A percentile compares a stretch with the other conserved stretches of the same genome.
Evolutionary conservation across 306 rosid species (phyloP).

Genomic region (Mucuna pruriens): DNA sequence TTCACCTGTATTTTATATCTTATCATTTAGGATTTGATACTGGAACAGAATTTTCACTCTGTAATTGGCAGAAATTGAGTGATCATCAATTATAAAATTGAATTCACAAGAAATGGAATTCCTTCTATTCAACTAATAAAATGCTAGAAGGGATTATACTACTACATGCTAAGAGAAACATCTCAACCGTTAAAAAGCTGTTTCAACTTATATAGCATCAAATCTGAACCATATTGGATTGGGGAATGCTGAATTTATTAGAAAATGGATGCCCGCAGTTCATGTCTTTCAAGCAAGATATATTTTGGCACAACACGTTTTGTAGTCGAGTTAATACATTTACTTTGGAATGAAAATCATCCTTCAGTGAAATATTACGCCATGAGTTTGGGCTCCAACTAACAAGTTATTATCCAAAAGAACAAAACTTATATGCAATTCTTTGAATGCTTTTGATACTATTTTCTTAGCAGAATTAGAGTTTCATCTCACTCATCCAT

Average conservation of each 20-base stretch:
- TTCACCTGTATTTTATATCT: conserved; percentile 55
- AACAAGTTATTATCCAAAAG: not conserved
- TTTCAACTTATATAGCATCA: not conserved
- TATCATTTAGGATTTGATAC: not conserved
- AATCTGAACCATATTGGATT: not conserved
- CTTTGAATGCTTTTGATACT: no score
- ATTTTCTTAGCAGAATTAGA: no score
- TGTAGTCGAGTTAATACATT: not conserved
- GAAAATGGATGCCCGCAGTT: not conserved
- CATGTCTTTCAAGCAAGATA: not conserved
- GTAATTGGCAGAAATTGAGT: not conserved
- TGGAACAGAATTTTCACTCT: not conserved
- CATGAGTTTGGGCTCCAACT: not conserved
- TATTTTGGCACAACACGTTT: not conserved
- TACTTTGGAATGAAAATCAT: not conserved
- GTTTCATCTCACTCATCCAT: no score
- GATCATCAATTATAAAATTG: conserved; percentile 1
- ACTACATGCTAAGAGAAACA: not conserved
- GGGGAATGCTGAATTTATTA: not conserved
- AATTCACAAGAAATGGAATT: not conserved
- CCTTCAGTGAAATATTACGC: not conserved
- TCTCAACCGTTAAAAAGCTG: not conserved
- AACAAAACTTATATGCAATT: no score
- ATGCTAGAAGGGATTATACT: not conserved
- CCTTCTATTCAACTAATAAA: not conserved